Percentiles rank a stretch among this genome's conserved stretches.
Conservation (phyloP, 495 filamentous ascomycete genomes). For the Aspergillus affinis region DNA sequence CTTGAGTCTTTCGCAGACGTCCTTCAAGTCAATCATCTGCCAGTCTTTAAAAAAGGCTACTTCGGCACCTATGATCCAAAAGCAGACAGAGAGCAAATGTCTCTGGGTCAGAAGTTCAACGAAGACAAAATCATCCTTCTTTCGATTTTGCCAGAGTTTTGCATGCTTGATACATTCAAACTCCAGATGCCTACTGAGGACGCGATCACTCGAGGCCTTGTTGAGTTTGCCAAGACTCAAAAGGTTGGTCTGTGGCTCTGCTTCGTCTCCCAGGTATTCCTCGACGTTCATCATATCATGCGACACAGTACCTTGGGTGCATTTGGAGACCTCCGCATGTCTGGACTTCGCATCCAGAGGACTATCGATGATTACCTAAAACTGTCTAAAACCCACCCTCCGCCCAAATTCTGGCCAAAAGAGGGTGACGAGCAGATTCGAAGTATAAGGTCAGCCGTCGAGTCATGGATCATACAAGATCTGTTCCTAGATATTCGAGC, state of each 20-base stretch:
- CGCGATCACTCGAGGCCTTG: slow-evolving; percentile 30
- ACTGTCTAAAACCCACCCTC: slow-evolving; percentile 24
- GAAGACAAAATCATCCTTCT: slow-evolving; percentile 35
- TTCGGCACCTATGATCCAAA: slow-evolving; percentile 33
- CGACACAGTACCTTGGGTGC: slow-evolving; percentile 24
- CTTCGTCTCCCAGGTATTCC: slow-evolving; percentile 32
- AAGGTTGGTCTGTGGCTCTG: slow-evolving; percentile 29
- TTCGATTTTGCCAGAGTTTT: slow-evolving; percentile 32
- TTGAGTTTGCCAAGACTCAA: slow-evolving; percentile 27
- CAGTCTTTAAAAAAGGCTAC: slow-evolving; percentile 31
- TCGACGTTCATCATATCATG: slow-evolving; percentile 36
- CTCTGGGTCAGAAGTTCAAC: slow-evolving; percentile 28
- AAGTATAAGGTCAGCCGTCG: slow-evolving; percentile 16
- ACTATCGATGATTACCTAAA: slow-evolving; percentile 28
- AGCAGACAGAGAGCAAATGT: slow-evolving; percentile 30
- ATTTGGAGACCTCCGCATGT: slow-evolving; percentile 31
- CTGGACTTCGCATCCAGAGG: slow-evolving; percentile 30
- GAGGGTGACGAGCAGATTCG: slow-evolving; percentile 29
- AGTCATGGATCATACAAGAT: slow-evolving; percentile 29
- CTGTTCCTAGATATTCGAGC: slow-evolving; percentile 22
- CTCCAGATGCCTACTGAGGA: slow-evolving; percentile 27
- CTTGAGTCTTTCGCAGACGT: slow-evolving; percentile 29
- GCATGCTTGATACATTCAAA: slow-evolving; percentile 25
- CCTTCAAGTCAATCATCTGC: slow-evolving; percentile 24
- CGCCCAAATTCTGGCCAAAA: slow-evolving; percentile 29